Conservation (phyloP, 139 green algal species). For the Mesotaenium endlicherianum region DNA sequence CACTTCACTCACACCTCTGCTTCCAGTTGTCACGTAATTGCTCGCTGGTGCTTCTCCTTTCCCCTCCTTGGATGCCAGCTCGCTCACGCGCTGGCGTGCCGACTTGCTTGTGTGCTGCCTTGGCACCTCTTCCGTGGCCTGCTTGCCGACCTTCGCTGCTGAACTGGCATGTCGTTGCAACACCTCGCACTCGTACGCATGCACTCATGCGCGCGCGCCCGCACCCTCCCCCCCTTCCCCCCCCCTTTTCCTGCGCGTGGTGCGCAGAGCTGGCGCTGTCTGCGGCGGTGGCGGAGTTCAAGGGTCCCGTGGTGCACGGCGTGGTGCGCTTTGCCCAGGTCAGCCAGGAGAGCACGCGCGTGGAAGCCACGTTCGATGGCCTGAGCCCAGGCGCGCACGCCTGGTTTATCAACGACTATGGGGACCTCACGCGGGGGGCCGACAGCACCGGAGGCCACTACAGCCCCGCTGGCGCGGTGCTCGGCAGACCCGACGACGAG, state of each 20-base stretch:
- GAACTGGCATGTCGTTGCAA: neutral
- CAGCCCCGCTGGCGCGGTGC: neutral
- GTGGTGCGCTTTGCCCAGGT: slow-evolving; percentile 48
- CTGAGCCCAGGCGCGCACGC: slow-evolving; percentile 15
- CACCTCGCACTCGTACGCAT: neutral
- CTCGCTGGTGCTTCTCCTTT: too few species aligned
- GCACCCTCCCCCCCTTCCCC: neutral
- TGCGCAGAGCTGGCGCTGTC: slow-evolving; percentile 35
- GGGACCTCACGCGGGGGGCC: slow-evolving; percentile 42
- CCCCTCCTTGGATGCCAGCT: too few species aligned
- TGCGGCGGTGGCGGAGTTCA: slow-evolving; percentile 53
- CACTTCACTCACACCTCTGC: too few species aligned
- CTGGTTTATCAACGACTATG: slow-evolving; percentile 45
- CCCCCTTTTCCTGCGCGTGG: neutral
- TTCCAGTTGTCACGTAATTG: too few species aligned
- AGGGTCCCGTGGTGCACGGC: slow-evolving; percentile 40
- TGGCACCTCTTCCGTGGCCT: too few species aligned
- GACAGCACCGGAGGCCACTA: slow-evolving; percentile 29
- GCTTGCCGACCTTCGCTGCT: too few species aligned
- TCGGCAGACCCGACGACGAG: slow-evolving; percentile 3
- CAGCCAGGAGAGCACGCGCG: slow-evolving; percentile 28
- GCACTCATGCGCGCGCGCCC: neutral
- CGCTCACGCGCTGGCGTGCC: too few species aligned
- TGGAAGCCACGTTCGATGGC: slow-evolving; percentile 43
- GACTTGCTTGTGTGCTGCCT: too few species aligned